Conservation (phyloP, 1,139 yeast species). For the Geotrichum restrictum region DNA sequence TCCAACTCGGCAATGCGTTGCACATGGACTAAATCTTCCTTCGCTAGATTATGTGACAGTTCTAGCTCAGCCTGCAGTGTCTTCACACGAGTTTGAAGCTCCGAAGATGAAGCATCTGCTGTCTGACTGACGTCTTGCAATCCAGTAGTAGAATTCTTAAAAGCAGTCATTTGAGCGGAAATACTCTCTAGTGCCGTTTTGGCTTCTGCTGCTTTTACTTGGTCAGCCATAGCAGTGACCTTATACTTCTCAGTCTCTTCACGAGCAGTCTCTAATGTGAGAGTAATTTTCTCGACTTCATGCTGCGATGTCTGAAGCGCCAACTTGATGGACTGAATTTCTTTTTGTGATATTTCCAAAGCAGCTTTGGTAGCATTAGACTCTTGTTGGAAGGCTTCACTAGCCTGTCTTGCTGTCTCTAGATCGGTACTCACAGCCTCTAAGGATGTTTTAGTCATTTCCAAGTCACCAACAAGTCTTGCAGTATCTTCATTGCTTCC, state of each 20-base stretch:
- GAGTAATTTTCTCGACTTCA: slow-evolving; percentile 17
- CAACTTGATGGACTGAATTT: slow-evolving; percentile 59
- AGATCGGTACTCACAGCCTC: not conserved
- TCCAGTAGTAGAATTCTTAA: slow-evolving; percentile 36
- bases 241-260: slow-evolving; percentile 24
- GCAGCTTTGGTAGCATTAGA: slow-evolving; percentile 51
- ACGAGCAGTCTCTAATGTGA: slow-evolving; percentile 27
- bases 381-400: slow-evolving; percentile 25
- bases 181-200: slow-evolving; percentile 24
- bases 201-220: slow-evolving; percentile 1
- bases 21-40: slow-evolving; percentile 4
- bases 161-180: slow-evolving; percentile 33
- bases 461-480: slow-evolving; percentile 19
- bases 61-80: slow-evolving; percentile 29
- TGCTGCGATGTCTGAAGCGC: slow-evolving; percentile 37
- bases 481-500: slow-evolving; percentile 4
- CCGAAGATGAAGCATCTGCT: slow-evolving; percentile 6
- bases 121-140: too few species aligned
- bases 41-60: slow-evolving; percentile 19
- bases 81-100: slow-evolving; percentile 33
- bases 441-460: slow-evolving; percentile 3
- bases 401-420: slow-evolving; percentile 10
- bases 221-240: not conserved
- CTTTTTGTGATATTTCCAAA: slow-evolving; percentile 66
- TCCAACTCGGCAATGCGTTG: slow-evolving; percentile 23